Conservation (phyloP, 495 filamentous ascomycete genomes). For the Lophium mytilinum region DNA sequence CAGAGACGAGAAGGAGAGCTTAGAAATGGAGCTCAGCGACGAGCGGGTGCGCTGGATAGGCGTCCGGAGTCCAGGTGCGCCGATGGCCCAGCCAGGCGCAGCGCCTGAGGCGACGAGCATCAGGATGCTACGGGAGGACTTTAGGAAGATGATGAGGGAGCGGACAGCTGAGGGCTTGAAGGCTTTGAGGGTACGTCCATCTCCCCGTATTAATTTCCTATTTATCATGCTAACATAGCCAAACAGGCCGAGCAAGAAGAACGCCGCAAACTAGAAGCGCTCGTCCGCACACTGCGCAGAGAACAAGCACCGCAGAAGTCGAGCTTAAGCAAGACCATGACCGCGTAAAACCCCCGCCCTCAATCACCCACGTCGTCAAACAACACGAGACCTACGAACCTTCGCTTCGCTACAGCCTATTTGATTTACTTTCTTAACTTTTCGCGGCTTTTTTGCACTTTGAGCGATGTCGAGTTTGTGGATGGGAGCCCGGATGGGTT, state of each 20-base stretch:
- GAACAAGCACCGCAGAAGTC: slow-evolving; percentile 49
- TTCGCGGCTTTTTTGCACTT: too few species aligned
- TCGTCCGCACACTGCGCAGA: slow-evolving; percentile 48
- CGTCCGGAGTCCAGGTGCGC: slow-evolving; percentile 44
- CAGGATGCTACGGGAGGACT: slow-evolving; percentile 69
- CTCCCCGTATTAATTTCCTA: slow-evolving; percentile 1
- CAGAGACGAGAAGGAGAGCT: slow-evolving; percentile 57
- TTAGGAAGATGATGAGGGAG: slow-evolving; percentile 87
- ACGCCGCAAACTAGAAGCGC: slow-evolving; percentile 54
- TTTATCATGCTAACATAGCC: slow-evolving; percentile 8
- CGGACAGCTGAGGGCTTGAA: slow-evolving; percentile 63
- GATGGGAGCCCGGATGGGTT: too few species aligned
- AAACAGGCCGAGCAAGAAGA: slow-evolving; percentile 65
- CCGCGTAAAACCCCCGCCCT: slow-evolving; percentile 1
- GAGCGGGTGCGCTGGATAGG: slow-evolving; percentile 67
- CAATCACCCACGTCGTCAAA: too few species aligned
- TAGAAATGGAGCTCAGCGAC: slow-evolving; percentile 62
- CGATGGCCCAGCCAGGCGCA: slow-evolving; percentile 21
- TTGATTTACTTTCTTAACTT: too few species aligned
- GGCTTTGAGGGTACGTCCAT: slow-evolving; percentile 53
- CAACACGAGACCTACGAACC: too few species aligned
- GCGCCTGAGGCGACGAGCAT: slow-evolving; percentile 54
- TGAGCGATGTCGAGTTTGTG: too few species aligned
- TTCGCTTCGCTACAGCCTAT: too few species aligned
- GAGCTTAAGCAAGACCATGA: slow-evolving; percentile 42